Base-by-base conservation (phyloP, 2,329 filamentous ascomycete genomes). In the Rugonectria rugulosa region DNA sequence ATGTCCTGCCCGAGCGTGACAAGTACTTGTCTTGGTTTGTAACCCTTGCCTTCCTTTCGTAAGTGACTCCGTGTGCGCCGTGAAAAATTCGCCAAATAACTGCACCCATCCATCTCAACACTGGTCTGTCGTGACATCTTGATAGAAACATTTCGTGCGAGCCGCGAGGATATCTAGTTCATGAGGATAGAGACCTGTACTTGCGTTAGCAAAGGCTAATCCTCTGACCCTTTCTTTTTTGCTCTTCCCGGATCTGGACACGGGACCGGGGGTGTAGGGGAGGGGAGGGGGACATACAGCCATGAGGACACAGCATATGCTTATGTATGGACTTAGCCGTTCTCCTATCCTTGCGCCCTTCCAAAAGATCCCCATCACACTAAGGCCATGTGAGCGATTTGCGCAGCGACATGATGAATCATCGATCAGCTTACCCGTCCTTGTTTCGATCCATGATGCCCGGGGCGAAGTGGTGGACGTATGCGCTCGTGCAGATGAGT, bases 271-370 rank as follows among this genome's bases (percentile, higher is more conserved):
- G n/a, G n/a, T n/a, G n/a, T n/a, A n/a, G n/a, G n/a, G n/a, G n/a
- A n/a, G n/a, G n/a, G n/a, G n/a, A n/a, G n/a, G n/a, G 12, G 36
- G 38, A 73, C 81, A 57, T 74, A 97, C 95, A 63, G 95, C 95
- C 93, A 99, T 98, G 67, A 92, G 76, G 26, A 97, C 81, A 73
- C 94, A 98, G 73, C 92, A 96, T 72, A 98, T 80, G 78, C 92
- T 96, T 68, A 99, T 91, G 74, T 98, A 98, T 36, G 95, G 95
- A 73, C 92, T 97, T 64, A 99, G 74, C 61, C 95, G 81, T 79
- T 99, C 95, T 31, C 95, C 95, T 72, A 99, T 87, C 62, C 95
- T 83, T 21, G 95, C 95, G 61, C 87, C 92, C 77, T 98, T 97
- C 95, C 95, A 99, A 72, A 98, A 96, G 59, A 96, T 88, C 47